Percentiles rank a stretch among this genome's conserved stretches.
These are phyloP conservation scores for Clitopilus passeckerianus DNA, from an alignment of 768 basidiomycete genomes.

Conservation along the genomic window DNA sequence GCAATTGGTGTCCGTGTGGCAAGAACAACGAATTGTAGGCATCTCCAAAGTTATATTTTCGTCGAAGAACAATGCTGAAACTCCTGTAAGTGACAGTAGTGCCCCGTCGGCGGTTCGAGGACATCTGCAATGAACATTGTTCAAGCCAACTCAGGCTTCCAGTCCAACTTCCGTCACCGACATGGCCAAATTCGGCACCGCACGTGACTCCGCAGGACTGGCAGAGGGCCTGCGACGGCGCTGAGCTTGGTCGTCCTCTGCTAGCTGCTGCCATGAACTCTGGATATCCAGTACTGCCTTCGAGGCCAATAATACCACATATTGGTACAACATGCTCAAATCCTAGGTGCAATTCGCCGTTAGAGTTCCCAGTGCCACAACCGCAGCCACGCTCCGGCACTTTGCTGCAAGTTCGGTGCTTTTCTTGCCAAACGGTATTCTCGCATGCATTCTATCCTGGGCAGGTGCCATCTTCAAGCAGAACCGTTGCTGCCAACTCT, in stretches of 20 bases:
- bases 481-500: not conserved
- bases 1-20: too few relatives aligned
- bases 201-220: not conserved
- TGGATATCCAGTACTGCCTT: conserved; percentile 47
- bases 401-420: conserved; percentile 66
- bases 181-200: not conserved
- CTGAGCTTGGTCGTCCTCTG: not conserved
- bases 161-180: not conserved
- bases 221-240: not conserved
- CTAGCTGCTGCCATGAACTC: conserved; percentile 36
- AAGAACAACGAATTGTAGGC: too few relatives aligned
- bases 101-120: too few relatives aligned
- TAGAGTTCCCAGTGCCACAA: conserved; percentile 69
- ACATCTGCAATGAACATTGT: too few relatives aligned
- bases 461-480: conserved; percentile 39
- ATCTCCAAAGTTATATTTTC: too few relatives aligned
- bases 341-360: conserved; percentile 39
- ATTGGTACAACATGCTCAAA: conserved; percentile 56
- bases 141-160: too few relatives aligned
- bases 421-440: conserved; percentile 54
- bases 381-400: conserved; percentile 53
- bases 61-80: too few relatives aligned
- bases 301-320: conserved; percentile 64
- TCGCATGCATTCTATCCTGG: conserved; percentile 64
- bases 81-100: too few relatives aligned